These are phyloP conservation scores for Pseudogymnoascus sp. DNA, from an alignment of 2,329 filamentous ascomycete genomes.

Conservation along the genomic window DNA sequence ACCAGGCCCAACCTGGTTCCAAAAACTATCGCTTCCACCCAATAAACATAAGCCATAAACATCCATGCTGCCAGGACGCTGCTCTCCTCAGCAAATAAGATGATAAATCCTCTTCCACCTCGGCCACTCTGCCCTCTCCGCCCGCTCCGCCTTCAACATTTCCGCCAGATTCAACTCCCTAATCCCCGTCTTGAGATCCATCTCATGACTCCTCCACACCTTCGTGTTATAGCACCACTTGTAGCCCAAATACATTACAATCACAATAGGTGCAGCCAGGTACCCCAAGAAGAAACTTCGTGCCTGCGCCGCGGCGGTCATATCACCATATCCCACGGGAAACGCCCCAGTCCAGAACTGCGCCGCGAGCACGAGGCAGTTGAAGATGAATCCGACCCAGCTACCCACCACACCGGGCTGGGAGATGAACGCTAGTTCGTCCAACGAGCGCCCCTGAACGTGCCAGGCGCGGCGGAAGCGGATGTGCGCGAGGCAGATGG, in stretches of 20 bases:
- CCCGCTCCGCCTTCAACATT: conserved; percentile 69
- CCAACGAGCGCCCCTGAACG: conserved; percentile 56
- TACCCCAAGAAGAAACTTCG: conserved; percentile 67
- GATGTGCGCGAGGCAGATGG: conserved; percentile 85
- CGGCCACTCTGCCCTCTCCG: conserved; percentile 65
- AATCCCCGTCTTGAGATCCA: conserved; percentile 81
- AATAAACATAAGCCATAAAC: neutral
- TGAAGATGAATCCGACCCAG: conserved; percentile 70
- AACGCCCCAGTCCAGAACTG: conserved; percentile 86
- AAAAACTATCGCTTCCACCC: neutral
- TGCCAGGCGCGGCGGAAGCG: conserved; percentile 81
- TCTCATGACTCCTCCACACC: conserved; percentile 60
- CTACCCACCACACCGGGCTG: conserved; percentile 74
- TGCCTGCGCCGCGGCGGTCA: conserved; percentile 40
- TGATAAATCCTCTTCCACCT: conserved; percentile 70
- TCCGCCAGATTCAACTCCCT: conserved; percentile 75
- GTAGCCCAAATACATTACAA: conserved; percentile 62
- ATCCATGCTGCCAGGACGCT: no score
- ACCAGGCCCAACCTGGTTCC: neutral
- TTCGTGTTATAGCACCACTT: conserved; percentile 66
- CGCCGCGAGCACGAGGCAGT: conserved; percentile 65
- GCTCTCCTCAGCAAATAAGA: conserved; percentile 50
- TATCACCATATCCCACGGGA: conserved; percentile 52
- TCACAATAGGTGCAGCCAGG: conserved; percentile 60
- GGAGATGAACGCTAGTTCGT: conserved; percentile 72